A percentile compares a stretch with the other conserved stretches of the same genome.
phyloP scores from a whole-genome alignment of 306 rosid species.

The Rosa chinensis region DNA sequence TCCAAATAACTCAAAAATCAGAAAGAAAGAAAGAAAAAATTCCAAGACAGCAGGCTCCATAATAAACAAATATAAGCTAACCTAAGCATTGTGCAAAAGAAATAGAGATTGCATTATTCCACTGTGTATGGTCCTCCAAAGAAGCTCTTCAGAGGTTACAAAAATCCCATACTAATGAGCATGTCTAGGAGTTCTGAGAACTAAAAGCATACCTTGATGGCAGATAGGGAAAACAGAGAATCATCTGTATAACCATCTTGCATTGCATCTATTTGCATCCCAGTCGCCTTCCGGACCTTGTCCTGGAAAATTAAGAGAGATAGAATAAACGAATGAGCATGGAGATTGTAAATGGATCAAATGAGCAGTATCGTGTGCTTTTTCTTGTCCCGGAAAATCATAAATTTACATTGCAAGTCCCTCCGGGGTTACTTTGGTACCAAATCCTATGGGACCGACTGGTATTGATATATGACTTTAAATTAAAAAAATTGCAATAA shows the following conservation, averaged over 20 bases:
- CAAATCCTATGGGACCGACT: background rate
- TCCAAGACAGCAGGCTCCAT: background rate
- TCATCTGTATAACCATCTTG: slow-evolving; percentile 74
- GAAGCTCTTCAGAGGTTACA: background rate
- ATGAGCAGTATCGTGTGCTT: background rate
- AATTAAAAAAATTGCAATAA: background rate
- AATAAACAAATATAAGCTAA: background rate
- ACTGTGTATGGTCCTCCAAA: background rate
- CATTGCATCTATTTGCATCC: slow-evolving; percentile 78
- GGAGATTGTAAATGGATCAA: background rate
- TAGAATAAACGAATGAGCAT: slow-evolving; percentile 23
- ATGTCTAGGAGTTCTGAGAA: background rate
- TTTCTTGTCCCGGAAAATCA: background rate
- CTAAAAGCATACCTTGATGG: slow-evolving; percentile 72
- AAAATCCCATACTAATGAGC: background rate
- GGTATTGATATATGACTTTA: background rate
- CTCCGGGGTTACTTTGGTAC: background rate
- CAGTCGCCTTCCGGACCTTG: slow-evolving; percentile 80
- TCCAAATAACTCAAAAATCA: background rate
- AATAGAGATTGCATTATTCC: background rate
- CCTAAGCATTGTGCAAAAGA: background rate
- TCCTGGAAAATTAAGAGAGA: slow-evolving; percentile 50
- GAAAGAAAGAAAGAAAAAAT: background rate
- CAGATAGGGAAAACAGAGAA: slow-evolving; percentile 77
- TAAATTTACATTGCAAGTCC: background rate